Evolutionary conservation across 805 yeast species (phyloP).

Genomic region (Blastobotrys americana): DNA sequence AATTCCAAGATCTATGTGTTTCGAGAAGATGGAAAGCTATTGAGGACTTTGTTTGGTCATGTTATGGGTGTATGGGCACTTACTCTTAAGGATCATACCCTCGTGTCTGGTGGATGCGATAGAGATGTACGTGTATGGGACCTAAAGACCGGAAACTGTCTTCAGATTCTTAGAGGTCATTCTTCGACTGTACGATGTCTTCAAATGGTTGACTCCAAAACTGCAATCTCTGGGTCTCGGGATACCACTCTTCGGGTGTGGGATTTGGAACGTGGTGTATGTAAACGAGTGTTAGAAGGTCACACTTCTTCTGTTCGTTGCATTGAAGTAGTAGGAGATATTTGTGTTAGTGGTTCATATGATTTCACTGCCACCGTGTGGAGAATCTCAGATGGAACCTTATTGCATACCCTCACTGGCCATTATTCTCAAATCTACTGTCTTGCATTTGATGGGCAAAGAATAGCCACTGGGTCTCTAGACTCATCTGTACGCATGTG

Average conservation of each 20-base stretch:
- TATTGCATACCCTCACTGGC: constrained; percentile 84
- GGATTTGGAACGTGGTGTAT: constrained; percentile 89
- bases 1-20: constrained; percentile 38
- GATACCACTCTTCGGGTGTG: constrained; percentile 89
- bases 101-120: constrained; percentile 94
- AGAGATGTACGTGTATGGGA: constrained; percentile 97
- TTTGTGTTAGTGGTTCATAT: constrained; percentile 86
- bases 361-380: constrained; percentile 84
- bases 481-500: constrained; percentile 93
- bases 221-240: constrained; percentile 83
- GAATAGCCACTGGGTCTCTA: constrained; percentile 90
- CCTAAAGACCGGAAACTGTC: constrained; percentile 75
- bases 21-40: constrained; percentile 33
- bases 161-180: constrained; percentile 83
- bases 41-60: constrained; percentile 94
- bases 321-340: constrained; percentile 58
- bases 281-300: constrained; percentile 62
- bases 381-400: constrained; percentile 85
- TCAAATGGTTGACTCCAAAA: constrained; percentile 68
- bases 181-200: constrained; percentile 83
- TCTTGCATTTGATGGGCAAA: constrained; percentile 84
- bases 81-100: constrained; percentile 80
- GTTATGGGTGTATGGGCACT: constrained; percentile 98
- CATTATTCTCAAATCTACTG: constrained; percentile 87
- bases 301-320: constrained; percentile 69